These are phyloP conservation scores for Porphyra umbilicalis DNA, from an alignment of 31 red algal genomes.

Conservation along the genomic window DNA sequence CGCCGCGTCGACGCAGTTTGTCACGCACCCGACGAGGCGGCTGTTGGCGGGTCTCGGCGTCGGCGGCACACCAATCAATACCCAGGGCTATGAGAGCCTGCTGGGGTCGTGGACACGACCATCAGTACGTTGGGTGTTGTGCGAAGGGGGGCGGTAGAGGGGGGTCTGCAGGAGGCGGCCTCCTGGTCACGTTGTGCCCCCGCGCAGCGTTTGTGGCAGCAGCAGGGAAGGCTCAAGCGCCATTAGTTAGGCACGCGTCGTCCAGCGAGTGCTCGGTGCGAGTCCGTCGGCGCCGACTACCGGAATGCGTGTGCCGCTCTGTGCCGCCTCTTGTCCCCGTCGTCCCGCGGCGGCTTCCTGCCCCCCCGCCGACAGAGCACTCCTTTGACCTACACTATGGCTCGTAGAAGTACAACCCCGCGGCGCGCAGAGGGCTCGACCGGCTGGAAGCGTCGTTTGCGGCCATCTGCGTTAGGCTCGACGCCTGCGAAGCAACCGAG, in stretches of 20 bases:
- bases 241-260: no score
- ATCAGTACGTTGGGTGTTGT: conserved; percentile 11
- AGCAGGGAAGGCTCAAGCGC: no score
- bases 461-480: conserved; percentile 51
- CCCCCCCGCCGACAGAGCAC: conserved; percentile 24
- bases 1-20: conserved; percentile 96
- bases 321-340: not conserved
- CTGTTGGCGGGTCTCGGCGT: conserved; percentile 81
- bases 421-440: conserved; percentile 56
- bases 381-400: conserved; percentile 95
- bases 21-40: conserved; percentile 95
- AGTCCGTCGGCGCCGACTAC: no score
- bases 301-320: no score
- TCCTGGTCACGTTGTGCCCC: no score
- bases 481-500: conserved; percentile 43
- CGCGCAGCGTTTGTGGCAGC: no score
- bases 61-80: conserved; percentile 89
- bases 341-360: not conserved
- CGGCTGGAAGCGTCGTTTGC: conserved; percentile 63
- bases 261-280: no score
- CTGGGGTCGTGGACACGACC: conserved; percentile 95
- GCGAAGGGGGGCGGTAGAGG: not conserved
- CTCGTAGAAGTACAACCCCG: conserved; percentile 92
- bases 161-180: no score
- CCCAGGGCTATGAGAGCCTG: conserved; percentile 85